These are phyloP conservation scores for Dothistroma septosporum DNA, from an alignment of 2,329 filamentous ascomycete genomes.

Conservation along the genomic window DNA sequence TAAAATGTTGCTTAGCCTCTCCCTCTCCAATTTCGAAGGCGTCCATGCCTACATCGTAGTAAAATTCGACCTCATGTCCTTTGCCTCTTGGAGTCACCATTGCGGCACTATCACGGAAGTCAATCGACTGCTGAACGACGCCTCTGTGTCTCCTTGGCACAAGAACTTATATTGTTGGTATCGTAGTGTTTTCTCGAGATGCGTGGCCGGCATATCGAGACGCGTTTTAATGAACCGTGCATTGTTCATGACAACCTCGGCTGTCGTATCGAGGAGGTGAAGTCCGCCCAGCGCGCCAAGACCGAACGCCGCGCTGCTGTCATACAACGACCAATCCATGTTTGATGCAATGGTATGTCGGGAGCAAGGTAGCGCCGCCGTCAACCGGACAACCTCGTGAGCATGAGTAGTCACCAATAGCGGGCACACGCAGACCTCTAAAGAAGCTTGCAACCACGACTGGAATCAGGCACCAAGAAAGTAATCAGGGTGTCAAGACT, in stretches of 20 bases:
- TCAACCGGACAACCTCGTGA: no score
- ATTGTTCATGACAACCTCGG: background rate
- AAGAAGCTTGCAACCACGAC: no score
- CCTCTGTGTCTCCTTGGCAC: background rate
- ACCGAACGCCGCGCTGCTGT: background rate
- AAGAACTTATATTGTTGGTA: background rate
- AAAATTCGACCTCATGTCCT: constrained; percentile 19
- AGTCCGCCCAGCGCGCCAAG: background rate
- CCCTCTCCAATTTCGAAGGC: background rate
- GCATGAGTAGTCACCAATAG: no score
- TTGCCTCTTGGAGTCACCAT: constrained; percentile 3
- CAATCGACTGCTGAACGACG: background rate
- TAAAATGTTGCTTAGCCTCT: background rate
- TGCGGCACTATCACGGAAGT: background rate
- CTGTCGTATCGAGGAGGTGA: background rate
- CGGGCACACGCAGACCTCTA: no score
- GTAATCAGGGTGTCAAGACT: no score
- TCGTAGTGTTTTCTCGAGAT: no score
- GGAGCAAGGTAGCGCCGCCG: no score
- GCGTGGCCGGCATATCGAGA: background rate
- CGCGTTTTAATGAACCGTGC: background rate
- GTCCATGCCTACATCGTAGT: constrained; percentile 20
- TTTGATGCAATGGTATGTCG: no score
- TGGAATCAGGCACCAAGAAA: no score
- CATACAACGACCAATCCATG: no score